Evolutionary conservation across 768 basidiomycete species (phyloP), one percentile per base, ranked within the genome.

Genomic region (Rhizopogon sp.): DNA sequence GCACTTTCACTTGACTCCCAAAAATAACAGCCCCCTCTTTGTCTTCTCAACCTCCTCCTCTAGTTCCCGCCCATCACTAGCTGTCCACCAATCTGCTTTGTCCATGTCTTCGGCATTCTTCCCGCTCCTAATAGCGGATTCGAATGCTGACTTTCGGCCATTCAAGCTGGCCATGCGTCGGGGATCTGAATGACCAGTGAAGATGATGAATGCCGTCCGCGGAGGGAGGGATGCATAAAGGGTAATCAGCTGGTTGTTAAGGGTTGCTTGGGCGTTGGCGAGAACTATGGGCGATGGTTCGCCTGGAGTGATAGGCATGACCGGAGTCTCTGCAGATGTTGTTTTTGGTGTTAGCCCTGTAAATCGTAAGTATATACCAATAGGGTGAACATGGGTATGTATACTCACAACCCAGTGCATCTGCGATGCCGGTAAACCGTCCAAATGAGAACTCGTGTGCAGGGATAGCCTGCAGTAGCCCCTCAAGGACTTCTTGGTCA

Each of bases 101-200:
- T 70, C 74, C 1, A 87, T 69, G 14, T 84, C 81, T 54, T 83
- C 87, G 2, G 76, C 70, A 11, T 71, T 76, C 71, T 79, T 81
- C 17, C 83, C 83, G 46, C 71, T 70, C 60, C 79, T 76, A 50
- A 88, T 69, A 14, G 80, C 82, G 22, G 63, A 74, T 62, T 98
- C 94, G 62, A 93, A 96, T 31, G 79, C 77, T 3, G 68, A 71
- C 70, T 92, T 88, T 49, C 85, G 77, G 5, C 80, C 80, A 60
- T 85, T 85, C 20, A 98, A 72, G 25, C 77, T 67, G 3, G 87
- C 75, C 91, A 96, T 93, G 6, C 69, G 74, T 0, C 91, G 82
- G 0, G 95, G 94, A 67, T 97, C 91, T 0, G 85, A 84, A 64
- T 98, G 93, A 1, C 95, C 94, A 0, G 88, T 90, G 64, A 97